phyloP scores from a whole-genome alignment of 352 stramenopile species.

The Phytophthora fragariae region DNA sequence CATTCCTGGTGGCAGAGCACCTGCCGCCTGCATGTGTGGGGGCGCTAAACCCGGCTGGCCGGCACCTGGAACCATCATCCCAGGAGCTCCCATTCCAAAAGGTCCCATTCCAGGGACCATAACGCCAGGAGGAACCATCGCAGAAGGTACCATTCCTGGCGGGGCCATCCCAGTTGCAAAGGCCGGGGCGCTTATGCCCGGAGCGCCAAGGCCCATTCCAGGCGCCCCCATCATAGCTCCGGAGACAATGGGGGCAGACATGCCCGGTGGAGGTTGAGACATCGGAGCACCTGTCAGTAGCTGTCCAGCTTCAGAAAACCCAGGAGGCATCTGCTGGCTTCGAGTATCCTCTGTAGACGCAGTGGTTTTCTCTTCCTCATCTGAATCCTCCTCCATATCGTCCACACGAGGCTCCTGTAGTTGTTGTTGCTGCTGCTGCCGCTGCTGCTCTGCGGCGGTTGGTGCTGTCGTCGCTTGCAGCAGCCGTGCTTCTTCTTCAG shows the following conservation, averaged over 20 bases:
- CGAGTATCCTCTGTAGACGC: conserved; percentile 7
- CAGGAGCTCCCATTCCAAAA: conserved; percentile 41
- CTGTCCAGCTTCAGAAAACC: conserved; percentile 21
- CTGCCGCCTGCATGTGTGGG: conserved; percentile 37
- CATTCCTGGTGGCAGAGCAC: conserved; percentile 29
- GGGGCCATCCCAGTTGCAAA: conserved; percentile 3
- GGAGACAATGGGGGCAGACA: conserved; percentile 24
- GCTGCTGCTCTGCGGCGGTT: conserved; percentile 22
- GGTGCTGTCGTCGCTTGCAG: conserved; percentile 57
- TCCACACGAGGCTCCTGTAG: conserved; percentile 28
- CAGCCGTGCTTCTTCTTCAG: conserved; percentile 81
- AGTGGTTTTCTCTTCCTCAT: conserved; percentile 45
- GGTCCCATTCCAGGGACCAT: conserved; percentile 34
- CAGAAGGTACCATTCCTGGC: conserved; percentile 33
- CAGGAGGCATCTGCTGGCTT: conserved; percentile 17
- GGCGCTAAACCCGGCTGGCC: conserved; percentile 21
- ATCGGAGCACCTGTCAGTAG: conserved; percentile 18
- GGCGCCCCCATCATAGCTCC: conserved; percentile 33
- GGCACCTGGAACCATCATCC: conserved; percentile 20
- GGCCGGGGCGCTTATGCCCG: conserved; percentile 15
- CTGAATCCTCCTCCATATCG: conserved; percentile 53
- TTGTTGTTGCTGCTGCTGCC: conserved; percentile 29
- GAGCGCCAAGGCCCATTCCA: conserved; percentile 25
- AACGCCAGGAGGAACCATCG: conserved; percentile 39
- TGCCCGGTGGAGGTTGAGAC: conserved; percentile 17